Evolutionary conservation across 164 flowering plant species (phyloP).

Genomic region (Stephania japonica): DNA sequence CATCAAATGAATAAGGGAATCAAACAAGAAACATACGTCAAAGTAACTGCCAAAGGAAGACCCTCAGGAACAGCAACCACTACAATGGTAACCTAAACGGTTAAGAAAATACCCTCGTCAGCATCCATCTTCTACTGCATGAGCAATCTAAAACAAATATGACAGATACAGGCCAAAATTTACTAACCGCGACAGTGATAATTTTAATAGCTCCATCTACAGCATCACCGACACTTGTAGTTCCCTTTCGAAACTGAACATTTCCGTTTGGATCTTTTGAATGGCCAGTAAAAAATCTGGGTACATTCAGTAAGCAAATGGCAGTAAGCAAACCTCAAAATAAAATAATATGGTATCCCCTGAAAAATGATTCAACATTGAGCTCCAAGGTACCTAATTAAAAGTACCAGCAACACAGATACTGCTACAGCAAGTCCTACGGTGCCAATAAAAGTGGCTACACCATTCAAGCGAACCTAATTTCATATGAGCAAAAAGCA

Average conservation of each 20-base stretch:
- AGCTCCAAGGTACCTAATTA: constrained; percentile 45
- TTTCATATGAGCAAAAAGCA: background rate
- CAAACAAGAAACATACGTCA: constrained; percentile 59
- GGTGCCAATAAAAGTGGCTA: constrained; percentile 87
- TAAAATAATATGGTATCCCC: background rate
- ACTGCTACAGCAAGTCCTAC: constrained; percentile 81
- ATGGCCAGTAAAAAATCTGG: constrained; percentile 84
- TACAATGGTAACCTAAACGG: constrained; percentile 81
- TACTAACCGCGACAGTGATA: constrained; percentile 77
- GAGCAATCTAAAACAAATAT: background rate
- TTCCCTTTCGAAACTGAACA: constrained; percentile 44
- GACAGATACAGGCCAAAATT: background rate
- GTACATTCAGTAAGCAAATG: background rate
- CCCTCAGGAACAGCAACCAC: constrained; percentile 99
- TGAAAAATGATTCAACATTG: background rate
- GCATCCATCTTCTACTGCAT: background rate
- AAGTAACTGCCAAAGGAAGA: constrained; percentile 96
- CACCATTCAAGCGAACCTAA: constrained; percentile 92
- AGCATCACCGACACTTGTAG: constrained; percentile 45
- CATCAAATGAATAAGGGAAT: background rate
- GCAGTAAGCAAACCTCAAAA: background rate
- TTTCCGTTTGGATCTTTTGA: constrained; percentile 36
- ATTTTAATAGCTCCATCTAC: constrained; percentile 74
- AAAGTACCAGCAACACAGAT: constrained; percentile 61
- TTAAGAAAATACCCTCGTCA: background rate